Evolutionary conservation across 768 basidiomycete species (phyloP), one percentile per base, ranked within the genome.

Genomic region (Tylopilus rubrobrunneus): DNA sequence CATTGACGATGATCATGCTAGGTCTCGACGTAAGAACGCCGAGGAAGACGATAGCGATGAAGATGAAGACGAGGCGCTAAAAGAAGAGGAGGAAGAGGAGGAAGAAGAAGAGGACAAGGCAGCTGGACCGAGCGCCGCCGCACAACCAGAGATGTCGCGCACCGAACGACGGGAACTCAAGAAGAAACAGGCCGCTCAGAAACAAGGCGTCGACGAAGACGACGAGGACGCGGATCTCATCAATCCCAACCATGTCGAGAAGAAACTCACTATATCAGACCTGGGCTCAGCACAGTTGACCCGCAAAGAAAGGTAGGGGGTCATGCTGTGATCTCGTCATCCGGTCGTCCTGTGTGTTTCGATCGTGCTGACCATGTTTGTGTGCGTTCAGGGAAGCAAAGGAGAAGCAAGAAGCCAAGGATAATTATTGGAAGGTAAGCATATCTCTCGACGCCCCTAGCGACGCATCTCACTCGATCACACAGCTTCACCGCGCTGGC

Each of bases 341-440:
- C 41, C 53, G 27, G 58, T 49, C 12, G 14, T 48, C 0, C 14
- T 27, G 17, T 33, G 31, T 2, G 27, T 21, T 21, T 31, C 10
- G 33, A 53, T 21, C n/a, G 1, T 6, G 27, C 45, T 53, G 15
- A 53, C 29, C 10, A 14, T 34, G 19, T 28, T 39, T 9, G 21
- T 31, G 14, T 27, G 1, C 51, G 29, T 56, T 31, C 31, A 94
- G 94, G 59, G 95, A 97, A 66, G 86, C 85, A 65, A 93, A 94
- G 67, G 92, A 95, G 71, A 94, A 93, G 75, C 80, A 88, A 62
- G 92, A 93, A 1, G 90, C 92, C 2, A 83, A 90, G 66, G 91
- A 92, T 27, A 76, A 80, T 25, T 96, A 96, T 69, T 86, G 86
- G 85, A 92, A 95, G 81, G 87, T 89, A 27, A 1, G 75, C 57